Conservation (phyloP, 1,284 basidiomycete species). For the Phlebopus sp. region DNA sequence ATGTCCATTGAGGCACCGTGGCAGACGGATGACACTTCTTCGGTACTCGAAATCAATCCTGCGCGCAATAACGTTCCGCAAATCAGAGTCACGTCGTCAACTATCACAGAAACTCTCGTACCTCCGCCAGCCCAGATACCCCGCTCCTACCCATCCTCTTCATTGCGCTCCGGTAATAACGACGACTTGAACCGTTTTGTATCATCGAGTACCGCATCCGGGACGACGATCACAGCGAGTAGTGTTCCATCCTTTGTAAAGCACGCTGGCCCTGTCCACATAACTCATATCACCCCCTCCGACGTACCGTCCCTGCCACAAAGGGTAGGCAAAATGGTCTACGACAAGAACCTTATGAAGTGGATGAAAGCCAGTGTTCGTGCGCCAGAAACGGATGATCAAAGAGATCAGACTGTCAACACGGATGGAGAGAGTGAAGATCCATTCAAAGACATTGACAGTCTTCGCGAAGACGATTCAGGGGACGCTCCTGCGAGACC, state of each 20-base stretch:
- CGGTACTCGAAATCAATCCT: slow-evolving; percentile 15
- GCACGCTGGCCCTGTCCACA: slow-evolving; percentile 73
- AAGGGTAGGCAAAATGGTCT: slow-evolving; percentile 82
- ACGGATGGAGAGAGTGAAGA: slow-evolving; percentile 70
- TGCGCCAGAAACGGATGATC: slow-evolving; percentile 37
- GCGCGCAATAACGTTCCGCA: slow-evolving; percentile 25
- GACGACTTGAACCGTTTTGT: slow-evolving; percentile 85
- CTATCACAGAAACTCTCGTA: slow-evolving; percentile 13
- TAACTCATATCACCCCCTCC: slow-evolving; percentile 74
- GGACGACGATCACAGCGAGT: slow-evolving; percentile 66
- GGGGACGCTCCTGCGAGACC: slow-evolving; percentile 16
- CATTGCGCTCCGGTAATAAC: slow-evolving; percentile 48
- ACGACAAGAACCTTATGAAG: slow-evolving; percentile 74
- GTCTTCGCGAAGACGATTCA: slow-evolving; percentile 61
- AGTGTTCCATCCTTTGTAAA: slow-evolving; percentile 81
- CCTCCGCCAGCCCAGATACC: slow-evolving; percentile 18
- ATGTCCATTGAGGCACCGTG: slow-evolving; percentile 36
- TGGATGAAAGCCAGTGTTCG: slow-evolving; percentile 71
- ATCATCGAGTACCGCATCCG: slow-evolving; percentile 76
- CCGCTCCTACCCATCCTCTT: slow-evolving; percentile 48
- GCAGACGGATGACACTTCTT: slow-evolving; percentile 22
- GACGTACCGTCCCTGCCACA: slow-evolving; percentile 76
- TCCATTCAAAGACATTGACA: slow-evolving; percentile 86
- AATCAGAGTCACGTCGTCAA: slow-evolving; percentile 29
- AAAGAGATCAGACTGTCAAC: slow-evolving; percentile 36